A percentile compares a stretch with the other conserved stretches of the same genome.
Conservation (phyloP, 257 asterid genomes). For the Apocynum venetum region DNA sequence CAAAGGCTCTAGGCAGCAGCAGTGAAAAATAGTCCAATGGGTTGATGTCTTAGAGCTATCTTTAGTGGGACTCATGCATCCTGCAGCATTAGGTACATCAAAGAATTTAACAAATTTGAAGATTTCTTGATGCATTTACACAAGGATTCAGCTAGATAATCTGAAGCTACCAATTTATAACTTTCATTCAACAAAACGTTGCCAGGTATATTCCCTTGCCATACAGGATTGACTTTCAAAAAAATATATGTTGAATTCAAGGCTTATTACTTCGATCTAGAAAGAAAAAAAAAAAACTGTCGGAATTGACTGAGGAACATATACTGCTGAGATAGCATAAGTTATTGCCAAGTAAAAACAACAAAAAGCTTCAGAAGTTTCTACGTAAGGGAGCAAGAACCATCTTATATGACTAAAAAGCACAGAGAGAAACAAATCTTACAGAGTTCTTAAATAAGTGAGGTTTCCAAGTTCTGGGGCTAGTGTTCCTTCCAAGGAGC, state of each 20-base stretch:
- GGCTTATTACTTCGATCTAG: neutral
- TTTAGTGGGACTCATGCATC: neutral
- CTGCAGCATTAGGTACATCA: neutral
- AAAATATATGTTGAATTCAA: neutral
- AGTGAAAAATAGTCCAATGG: neutral
- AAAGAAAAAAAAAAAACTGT: too few species aligned
- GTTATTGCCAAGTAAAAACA: neutral
- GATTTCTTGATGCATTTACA: neutral
- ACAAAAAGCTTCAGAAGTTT: neutral
- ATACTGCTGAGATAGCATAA: neutral
- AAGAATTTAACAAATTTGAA: neutral
- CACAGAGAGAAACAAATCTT: slow-evolving; percentile 26
- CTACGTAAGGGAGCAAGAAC: neutral
- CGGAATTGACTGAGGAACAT: neutral
- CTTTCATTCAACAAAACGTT: neutral
- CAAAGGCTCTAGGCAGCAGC: neutral
- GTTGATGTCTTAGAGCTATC: neutral
- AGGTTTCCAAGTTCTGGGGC: slow-evolving; percentile 80
- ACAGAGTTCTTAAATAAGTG: slow-evolving; percentile 61
- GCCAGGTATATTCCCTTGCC: neutral
- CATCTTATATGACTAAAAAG: neutral
- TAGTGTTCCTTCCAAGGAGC: slow-evolving; percentile 59
- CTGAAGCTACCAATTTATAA: neutral
- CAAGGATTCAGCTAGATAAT: neutral
- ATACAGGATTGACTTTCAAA: neutral